These are phyloP conservation scores for Rasamsonia emersonii DNA, from an alignment of 2,329 filamentous ascomycete species.

Conservation along the genomic window DNA sequence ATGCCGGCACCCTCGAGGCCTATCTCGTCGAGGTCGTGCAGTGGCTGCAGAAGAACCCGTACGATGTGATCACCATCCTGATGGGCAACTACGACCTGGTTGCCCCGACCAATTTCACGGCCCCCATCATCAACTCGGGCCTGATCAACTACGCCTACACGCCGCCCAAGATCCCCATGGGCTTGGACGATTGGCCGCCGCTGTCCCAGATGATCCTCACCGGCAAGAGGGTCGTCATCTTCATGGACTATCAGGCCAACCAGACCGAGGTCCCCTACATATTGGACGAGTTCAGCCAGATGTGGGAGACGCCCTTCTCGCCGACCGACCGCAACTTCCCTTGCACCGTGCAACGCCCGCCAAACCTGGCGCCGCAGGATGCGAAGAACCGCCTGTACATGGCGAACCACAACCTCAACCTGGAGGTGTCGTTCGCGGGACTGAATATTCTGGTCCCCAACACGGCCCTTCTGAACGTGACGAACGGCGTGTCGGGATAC, in stretches of 20 bases:
- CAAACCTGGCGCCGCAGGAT: slow-evolving; percentile 47
- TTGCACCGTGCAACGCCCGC: slow-evolving; percentile 69
- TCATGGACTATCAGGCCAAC: slow-evolving; percentile 79
- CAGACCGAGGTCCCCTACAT: slow-evolving; percentile 73
- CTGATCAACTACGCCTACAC: slow-evolving; percentile 65
- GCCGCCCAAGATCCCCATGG: slow-evolving; percentile 63
- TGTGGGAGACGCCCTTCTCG: slow-evolving; percentile 89
- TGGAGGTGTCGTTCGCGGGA: slow-evolving; percentile 60
- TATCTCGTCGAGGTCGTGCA: slow-evolving; percentile 60
- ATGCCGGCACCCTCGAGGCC: slow-evolving; percentile 66
- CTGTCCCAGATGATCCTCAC: slow-evolving; percentile 65
- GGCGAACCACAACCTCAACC: slow-evolving; percentile 86
- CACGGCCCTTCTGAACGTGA: slow-evolving; percentile 58
- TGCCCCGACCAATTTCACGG: slow-evolving; percentile 54
- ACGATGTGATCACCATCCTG: slow-evolving; percentile 80
- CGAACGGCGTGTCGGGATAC: slow-evolving; percentile 57
- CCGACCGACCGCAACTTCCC: slow-evolving; percentile 62
- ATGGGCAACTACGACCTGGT: slow-evolving; percentile 77
- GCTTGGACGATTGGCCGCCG: slow-evolving; percentile 71
- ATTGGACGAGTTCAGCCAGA: slow-evolving; percentile 75
- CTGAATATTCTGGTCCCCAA: slow-evolving; percentile 62
- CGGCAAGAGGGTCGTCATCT: slow-evolving; percentile 65
- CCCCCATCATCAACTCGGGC: slow-evolving; percentile 62
- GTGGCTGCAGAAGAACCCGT: slow-evolving; percentile 71
- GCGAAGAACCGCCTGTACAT: slow-evolving; percentile 63